phyloP scores from a whole-genome alignment of 2,329 filamentous ascomycete species.

The Apiospora marii region DNA sequence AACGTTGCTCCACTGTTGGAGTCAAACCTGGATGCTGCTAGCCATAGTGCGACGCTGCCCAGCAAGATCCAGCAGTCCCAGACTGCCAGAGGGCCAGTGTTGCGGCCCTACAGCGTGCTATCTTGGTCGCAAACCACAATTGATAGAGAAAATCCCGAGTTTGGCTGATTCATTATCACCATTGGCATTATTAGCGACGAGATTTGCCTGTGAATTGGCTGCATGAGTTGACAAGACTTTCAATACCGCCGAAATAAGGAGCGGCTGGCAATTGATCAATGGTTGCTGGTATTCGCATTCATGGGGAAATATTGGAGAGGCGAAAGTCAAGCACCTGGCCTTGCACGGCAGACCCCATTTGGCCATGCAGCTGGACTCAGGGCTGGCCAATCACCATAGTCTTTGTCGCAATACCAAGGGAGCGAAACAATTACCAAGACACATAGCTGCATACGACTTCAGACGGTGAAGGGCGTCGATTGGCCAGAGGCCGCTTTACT shows the following conservation, averaged over 20 bases:
- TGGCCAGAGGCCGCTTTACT: conserved; percentile 6
- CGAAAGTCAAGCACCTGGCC: background rate
- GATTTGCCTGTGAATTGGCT: background rate
- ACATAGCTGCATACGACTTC: background rate
- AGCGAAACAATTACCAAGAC: background rate
- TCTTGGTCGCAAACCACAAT: background rate
- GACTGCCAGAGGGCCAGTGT: background rate
- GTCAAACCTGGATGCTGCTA: conserved; percentile 5
- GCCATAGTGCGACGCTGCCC: conserved; percentile 16
- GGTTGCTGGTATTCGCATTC: background rate
- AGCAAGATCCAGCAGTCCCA: background rate
- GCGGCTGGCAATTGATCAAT: background rate
- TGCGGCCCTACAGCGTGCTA: background rate
- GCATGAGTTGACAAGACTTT: background rate
- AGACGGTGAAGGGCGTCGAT: background rate
- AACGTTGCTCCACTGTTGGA: background rate
- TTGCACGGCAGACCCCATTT: background rate
- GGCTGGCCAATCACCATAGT: background rate
- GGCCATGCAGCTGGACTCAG: background rate
- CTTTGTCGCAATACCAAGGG: background rate
- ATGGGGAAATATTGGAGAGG: background rate
- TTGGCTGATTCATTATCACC: background rate
- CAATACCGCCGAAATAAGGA: conserved; percentile 7
- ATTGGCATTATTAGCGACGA: background rate
- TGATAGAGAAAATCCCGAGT: background rate